Conservation (phyloP, 2,329 filamentous ascomycete genomes). For the Colletotrichum abscissum region DNA sequence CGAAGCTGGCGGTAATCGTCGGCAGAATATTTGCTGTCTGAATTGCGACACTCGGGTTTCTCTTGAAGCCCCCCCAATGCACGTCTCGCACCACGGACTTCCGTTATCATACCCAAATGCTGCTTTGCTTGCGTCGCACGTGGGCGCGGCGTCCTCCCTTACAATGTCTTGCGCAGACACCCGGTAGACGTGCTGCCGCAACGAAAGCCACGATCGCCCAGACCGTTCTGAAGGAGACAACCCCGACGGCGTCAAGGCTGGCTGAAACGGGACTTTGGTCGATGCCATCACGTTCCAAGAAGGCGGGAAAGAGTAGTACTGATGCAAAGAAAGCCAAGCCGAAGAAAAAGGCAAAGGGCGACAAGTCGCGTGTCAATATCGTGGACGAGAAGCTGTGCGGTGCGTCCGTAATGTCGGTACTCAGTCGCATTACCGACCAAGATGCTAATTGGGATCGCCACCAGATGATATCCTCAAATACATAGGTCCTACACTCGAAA, state of each 20-base stretch:
- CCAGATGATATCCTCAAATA: conserved; percentile 77
- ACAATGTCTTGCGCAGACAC: not conserved
- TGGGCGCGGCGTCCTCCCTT: not conserved
- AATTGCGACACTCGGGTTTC: too few species aligned
- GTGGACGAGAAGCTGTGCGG: conserved; percentile 62
- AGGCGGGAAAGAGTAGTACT: fast-evolving
- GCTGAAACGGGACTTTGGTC: not conserved
- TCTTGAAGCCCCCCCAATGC: not conserved
- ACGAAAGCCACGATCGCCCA: not conserved
- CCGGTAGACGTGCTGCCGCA: not conserved
- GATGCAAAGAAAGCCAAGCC: not conserved
- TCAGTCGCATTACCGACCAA: not conserved
- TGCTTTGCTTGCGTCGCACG: not conserved
- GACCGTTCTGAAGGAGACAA: not conserved
- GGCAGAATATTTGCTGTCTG: not conserved
- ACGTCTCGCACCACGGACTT: not conserved
- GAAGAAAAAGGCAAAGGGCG: conserved; percentile 3
- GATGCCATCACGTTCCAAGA: not conserved
- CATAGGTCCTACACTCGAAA: conserved; percentile 74
- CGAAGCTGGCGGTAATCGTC: not conserved
- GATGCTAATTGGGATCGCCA: not conserved
- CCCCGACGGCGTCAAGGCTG: not conserved
- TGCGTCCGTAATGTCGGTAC: conserved; percentile 40
- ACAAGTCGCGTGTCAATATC: conserved; percentile 59
- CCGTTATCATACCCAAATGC: not conserved